Percentiles rank a stretch among this genome's conserved stretches.
Conservation (phyloP, 2,329 filamentous ascomycete species). For the Thelonectria olida region DNA sequence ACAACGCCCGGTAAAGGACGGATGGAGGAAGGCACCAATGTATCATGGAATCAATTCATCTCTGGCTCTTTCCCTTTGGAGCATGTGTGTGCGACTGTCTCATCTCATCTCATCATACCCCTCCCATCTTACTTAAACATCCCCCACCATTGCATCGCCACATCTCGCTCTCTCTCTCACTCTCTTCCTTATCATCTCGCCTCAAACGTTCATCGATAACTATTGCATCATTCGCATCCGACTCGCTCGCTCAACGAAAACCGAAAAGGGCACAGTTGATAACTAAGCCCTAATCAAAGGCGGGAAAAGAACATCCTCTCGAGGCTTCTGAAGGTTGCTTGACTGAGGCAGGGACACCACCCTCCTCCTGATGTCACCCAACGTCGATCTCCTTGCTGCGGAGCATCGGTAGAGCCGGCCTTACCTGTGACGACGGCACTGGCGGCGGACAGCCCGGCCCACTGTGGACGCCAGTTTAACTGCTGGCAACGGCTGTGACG, state of each 20-base stretch:
- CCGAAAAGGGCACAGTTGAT: not conserved
- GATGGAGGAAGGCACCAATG: conserved; percentile 1
- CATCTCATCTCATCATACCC: conserved; percentile 23
- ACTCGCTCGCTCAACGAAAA: not conserved
- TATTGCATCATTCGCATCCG: not conserved
- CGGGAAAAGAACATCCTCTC: not conserved
- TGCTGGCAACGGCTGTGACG: conserved; percentile 17
- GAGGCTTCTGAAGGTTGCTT: not conserved
- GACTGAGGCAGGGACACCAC: conserved; percentile 1
- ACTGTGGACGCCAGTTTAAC: conserved; percentile 9
- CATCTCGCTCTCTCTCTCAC: not conserved
- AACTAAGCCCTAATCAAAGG: conserved; percentile 4
- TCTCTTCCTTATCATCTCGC: not conserved
- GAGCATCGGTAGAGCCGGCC: conserved; percentile 27
- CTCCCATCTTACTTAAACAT: not conserved
- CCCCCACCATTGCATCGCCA: not conserved
- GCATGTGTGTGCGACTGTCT: conserved; percentile 9
- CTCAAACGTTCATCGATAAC: not conserved
- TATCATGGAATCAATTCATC: no score
- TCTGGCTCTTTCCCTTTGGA: conserved; percentile 1
- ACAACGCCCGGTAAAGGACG: no score
- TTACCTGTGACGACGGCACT: conserved; percentile 11
- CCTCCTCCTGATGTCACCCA: conserved; percentile 24
- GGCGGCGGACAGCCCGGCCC: conserved; percentile 10
- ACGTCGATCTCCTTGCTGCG: conserved; percentile 19